phyloP scores from a whole-genome alignment of 2,329 filamentous ascomycete genomes.

The Tolypocladium album region DNA sequence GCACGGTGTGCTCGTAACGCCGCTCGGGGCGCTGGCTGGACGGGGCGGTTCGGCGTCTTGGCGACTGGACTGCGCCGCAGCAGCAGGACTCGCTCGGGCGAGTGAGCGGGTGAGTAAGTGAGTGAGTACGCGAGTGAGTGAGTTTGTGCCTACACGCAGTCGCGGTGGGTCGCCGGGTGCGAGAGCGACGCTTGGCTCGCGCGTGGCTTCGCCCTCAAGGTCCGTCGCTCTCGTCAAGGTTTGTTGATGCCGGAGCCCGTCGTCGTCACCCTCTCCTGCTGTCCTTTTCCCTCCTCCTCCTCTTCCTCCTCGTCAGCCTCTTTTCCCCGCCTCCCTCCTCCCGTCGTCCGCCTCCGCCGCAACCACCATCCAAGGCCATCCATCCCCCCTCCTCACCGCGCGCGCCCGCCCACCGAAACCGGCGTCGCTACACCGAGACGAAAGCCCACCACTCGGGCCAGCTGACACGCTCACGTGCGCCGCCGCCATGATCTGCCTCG shows the following conservation, averaged over 20 bases:
- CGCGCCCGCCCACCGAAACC: not conserved
- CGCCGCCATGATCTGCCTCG: constrained; percentile 40
- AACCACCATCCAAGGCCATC: too few species aligned
- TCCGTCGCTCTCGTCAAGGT: not conserved
- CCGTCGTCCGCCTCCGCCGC: too few species aligned
- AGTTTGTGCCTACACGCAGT: not conserved
- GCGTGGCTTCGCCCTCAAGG: not conserved
- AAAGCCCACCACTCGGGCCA: not conserved
- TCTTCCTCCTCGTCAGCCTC: too few species aligned
- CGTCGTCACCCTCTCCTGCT: not conserved
- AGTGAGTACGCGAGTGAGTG: too few species aligned
- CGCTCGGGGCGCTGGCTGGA: too few species aligned
- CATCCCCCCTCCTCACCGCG: too few species aligned
- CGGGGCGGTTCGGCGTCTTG: not conserved
- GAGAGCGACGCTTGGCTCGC: not conserved
- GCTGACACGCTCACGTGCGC: not conserved
- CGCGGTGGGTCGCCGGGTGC: not conserved
- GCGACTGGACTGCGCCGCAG: not conserved
- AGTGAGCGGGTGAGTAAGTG: too few species aligned
- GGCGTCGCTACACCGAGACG: not conserved
- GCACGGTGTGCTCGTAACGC: too few species aligned
- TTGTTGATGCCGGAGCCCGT: not conserved
- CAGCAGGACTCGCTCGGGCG: too few species aligned
- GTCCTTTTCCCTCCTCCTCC: too few species aligned
- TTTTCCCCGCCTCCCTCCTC: too few species aligned